Evolutionary conservation across 345 rosid genomes (phyloP), one percentile per base, ranked within the genome.

Genomic region (Passiflora organensis): DNA sequence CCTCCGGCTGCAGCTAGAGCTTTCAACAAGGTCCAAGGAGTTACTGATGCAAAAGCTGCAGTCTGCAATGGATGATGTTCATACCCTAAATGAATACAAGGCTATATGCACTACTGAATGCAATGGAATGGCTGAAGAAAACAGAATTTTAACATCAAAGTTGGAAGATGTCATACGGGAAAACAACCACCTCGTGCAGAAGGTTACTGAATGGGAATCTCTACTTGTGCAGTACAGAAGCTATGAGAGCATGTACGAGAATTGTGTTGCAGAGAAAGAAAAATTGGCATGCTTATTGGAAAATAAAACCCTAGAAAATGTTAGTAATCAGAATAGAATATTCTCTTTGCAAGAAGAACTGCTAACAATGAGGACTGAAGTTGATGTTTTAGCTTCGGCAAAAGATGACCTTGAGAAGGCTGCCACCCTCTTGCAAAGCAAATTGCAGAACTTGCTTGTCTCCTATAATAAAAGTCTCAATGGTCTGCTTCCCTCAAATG

Each of bases 171-270:
- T 72, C 37, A 77, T 81, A 56, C 55, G 60, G 48, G 89, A 88
- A 69, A 88, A 82, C 72, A 63, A 72, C 70, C 73, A 65, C 68
- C 80, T 82, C 48, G 69, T 59, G 37, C 76, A 84, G 76, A 93
- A 86, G 68, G 68, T 89, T 43, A 61, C 73, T 59, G 96, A 87
- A 68, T 71, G 82, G 79, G 95, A 91, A 68, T 64, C 83, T 51
- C 48, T 78, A 66, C 62, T 74, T 59, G 55, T 67, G 62, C 91
- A 81, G 49, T 80, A 59, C 64, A 65, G 64, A 59, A 77, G 65
- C 58, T 83, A 69, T 48, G 64, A 82, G 71, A 67, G 64, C 73
- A 78, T 68, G 58, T 91, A 74, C 68, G 89, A 83, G 72, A 62
- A 73, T 32, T 71, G 78, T 71, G 68, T 72, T 28, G 72, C 36